These are phyloP conservation scores for Moricandia moricandioides DNA, from an alignment of 345 rosid species.

Conservation along the genomic window DNA sequence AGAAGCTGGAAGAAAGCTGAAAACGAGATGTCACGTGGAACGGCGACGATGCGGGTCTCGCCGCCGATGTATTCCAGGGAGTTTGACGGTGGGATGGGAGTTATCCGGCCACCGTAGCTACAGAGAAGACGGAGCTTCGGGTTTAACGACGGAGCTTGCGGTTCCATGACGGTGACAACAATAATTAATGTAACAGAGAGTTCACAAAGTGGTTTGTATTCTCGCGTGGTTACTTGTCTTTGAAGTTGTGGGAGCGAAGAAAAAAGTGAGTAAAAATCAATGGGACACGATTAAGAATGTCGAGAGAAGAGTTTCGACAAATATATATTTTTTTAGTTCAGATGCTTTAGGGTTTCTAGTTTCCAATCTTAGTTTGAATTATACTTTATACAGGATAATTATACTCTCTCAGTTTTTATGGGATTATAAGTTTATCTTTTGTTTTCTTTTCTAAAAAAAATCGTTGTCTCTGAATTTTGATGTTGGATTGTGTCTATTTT, in stretches of 20 bases:
- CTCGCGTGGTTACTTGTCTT: background rate
- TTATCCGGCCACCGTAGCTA: slow-evolving; percentile 26
- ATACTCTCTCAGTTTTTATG: background rate
- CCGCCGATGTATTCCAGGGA: slow-evolving; percentile 21
- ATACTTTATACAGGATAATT: background rate
- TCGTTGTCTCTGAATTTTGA: background rate
- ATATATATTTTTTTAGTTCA: background rate
- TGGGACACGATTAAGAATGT: background rate
- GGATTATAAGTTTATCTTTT: background rate
- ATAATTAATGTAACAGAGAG: too few relatives aligned
- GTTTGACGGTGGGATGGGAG: background rate
- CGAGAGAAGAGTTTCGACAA: background rate
- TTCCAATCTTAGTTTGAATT: background rate
- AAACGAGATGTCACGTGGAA: slow-evolving; percentile 14
- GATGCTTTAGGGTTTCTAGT: background rate
- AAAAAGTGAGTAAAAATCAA: background rate
- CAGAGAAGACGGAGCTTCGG: slow-evolving; percentile 19
- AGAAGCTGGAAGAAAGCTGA: background rate
- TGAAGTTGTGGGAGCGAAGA: background rate
- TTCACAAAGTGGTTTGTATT: background rate
- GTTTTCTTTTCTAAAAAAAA: background rate
- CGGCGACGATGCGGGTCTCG: background rate
- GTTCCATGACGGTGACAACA: slow-evolving; percentile 23
- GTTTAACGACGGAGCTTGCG: background rate
- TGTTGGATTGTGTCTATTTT: background rate